Conservation (phyloP, 2,329 filamentous ascomycete species). For the Ophiosphaerella narmari region DNA sequence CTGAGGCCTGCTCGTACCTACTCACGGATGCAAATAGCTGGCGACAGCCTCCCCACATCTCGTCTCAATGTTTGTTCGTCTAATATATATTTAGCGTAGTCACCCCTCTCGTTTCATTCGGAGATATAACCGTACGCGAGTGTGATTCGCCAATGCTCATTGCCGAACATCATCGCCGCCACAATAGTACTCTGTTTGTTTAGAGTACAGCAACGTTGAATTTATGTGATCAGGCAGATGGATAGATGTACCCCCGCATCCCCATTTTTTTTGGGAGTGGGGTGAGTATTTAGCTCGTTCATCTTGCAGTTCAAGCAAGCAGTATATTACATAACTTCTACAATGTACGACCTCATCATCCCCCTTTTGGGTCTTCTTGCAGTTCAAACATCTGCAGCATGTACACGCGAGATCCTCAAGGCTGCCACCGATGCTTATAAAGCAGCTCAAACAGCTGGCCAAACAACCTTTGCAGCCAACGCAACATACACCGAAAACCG, state of each 20-base stretch:
- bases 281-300: not conserved
- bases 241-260: not conserved
- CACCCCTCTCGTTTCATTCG: not conserved
- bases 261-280: not conserved
- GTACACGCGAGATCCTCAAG: constrained; percentile 25
- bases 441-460: constrained; percentile 27
- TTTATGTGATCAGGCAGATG: not conserved
- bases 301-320: not conserved
- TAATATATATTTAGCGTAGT: not conserved
- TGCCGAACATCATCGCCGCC: constrained; percentile 5
- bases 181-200: not conserved
- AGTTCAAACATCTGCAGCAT: constrained; percentile 20
- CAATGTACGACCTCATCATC: constrained; percentile 5
- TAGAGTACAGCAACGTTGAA: not conserved
- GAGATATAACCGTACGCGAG: constrained; percentile 2
- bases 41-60: not conserved
- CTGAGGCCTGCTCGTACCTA: too few species aligned
- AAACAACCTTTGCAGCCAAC: constrained; percentile 20
- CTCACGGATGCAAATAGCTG: too few species aligned
- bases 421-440: constrained; percentile 24
- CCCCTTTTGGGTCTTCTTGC: constrained; percentile 4
- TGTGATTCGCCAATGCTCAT: not conserved
- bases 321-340: not conserved
- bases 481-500: constrained; percentile 34
- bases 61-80: too few species aligned